Evolutionary conservation across 768 basidiomycete genomes (phyloP).

Genomic region (Termitomyces sp.): DNA sequence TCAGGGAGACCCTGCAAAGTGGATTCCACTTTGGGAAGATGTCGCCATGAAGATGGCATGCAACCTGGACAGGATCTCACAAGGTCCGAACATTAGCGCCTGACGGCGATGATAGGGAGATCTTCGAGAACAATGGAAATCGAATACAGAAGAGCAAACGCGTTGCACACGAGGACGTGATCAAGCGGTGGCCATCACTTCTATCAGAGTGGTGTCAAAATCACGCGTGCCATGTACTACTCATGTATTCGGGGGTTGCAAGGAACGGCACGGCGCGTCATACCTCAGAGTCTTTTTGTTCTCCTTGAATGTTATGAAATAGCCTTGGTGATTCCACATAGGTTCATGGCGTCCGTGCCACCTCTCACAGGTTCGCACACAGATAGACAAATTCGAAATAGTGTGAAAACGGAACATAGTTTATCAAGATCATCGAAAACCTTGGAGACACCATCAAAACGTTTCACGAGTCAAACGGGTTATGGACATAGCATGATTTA

Average conservation of each 20-base stretch:
- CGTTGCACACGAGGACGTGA: neutral
- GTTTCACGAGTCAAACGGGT: neutral
- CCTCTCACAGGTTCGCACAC: no score
- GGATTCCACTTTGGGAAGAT: neutral
- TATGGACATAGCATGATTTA: neutral
- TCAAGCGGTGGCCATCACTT: neutral
- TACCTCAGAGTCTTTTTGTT: neutral
- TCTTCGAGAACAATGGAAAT: neutral
- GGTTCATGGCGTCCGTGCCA: no score
- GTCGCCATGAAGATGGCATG: neutral
- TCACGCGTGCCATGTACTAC: no score
- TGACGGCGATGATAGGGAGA: neutral
- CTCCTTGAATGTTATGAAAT: neutral
- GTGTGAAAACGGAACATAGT: neutral
- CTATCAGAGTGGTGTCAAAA: no score
- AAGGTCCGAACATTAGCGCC: neutral
- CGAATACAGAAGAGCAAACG: neutral
- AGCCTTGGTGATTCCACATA: neutral
- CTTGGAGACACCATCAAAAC: neutral
- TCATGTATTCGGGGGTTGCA: neutral
- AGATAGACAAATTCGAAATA: neutral
- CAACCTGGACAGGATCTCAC: neutral
- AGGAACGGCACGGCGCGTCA: neutral
- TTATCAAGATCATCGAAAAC: neutral
- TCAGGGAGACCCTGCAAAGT: neutral